These are phyloP conservation scores for Myriosclerotinia duriaeana DNA, from an alignment of 2,329 filamentous ascomycete species.

Conservation along the genomic window DNA sequence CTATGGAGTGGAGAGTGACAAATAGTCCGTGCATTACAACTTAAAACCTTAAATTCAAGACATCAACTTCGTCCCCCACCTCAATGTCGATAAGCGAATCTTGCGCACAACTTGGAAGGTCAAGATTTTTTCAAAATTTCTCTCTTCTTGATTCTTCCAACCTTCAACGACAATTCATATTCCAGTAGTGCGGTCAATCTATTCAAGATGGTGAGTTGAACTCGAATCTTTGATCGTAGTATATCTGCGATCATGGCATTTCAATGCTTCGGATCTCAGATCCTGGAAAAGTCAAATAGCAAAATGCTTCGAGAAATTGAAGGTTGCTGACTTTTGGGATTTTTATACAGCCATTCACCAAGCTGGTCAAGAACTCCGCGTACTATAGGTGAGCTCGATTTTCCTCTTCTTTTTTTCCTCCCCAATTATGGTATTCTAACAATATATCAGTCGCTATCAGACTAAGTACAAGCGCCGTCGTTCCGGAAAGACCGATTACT, in stretches of 20 bases:
- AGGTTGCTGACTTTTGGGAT: constrained; percentile 98
- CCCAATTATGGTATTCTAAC: constrained; percentile 26
- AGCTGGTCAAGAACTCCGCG: constrained; percentile 94
- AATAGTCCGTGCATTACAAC: background rate
- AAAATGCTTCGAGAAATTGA: constrained; percentile 98
- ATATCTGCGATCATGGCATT: constrained; percentile 23
- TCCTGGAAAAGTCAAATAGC: constrained; percentile 60
- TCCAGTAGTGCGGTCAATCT: constrained; percentile 43
- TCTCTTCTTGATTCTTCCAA: constrained; percentile 25
- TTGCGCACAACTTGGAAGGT: constrained; percentile 22
- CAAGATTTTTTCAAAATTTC: constrained; percentile 20
- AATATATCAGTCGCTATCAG: constrained; percentile 79
- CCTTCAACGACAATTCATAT: constrained; percentile 46
- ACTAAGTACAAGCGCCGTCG: constrained; percentile 99
- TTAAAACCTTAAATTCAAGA: background rate
- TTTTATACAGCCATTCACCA: constrained; percentile 76
- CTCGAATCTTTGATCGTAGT: constrained; percentile 25
- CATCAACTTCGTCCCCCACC: constrained; percentile 21
- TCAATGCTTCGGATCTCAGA: constrained; percentile 32
- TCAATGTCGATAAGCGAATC: constrained; percentile 14
- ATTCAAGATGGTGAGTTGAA: constrained; percentile 69
- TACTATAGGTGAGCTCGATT: constrained; percentile 84
- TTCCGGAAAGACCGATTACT: constrained; percentile 99
- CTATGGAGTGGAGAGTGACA: background rate
- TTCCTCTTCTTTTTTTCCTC: constrained; percentile 33